A percentile compares a stretch with the other conserved stretches of the same genome.
Conservation (phyloP, 768 basidiomycete species). For the Pisolithus albus region DNA sequence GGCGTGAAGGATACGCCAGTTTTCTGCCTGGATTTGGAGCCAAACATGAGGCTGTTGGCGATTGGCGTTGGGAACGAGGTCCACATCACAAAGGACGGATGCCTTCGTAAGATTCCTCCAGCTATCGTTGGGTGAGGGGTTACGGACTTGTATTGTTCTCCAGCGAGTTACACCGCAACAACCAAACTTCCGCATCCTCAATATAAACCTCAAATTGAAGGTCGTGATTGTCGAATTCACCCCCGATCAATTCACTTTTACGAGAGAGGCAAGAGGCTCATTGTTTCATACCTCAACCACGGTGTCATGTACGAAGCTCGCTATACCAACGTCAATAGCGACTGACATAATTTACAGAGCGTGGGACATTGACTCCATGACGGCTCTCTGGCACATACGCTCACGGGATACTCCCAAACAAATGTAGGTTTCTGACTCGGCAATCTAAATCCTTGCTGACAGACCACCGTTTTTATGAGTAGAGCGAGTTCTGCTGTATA, state of each 20-base stretch:
- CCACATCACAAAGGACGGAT: background rate
- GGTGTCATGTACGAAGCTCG: background rate
- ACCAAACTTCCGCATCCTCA: too few species aligned
- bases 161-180: background rate
- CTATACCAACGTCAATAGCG: background rate
- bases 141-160: background rate
- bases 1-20: background rate
- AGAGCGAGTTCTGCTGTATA: too few species aligned
- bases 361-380: too few species aligned
- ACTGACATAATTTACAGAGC: background rate
- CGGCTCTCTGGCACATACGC: too few species aligned
- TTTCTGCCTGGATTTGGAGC: background rate
- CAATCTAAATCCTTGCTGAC: too few species aligned
- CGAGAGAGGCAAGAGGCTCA: background rate
- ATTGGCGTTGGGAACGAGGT: background rate
- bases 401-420: too few species aligned
- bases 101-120: background rate
- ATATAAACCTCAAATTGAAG: too few species aligned
- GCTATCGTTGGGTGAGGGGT: background rate
- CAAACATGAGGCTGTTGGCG: background rate
- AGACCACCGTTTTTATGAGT: too few species aligned
- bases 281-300: slow-evolving; percentile 1
- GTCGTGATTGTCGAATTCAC: too few species aligned
- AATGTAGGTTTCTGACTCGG: too few species aligned
- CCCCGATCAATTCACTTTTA: background rate